Conservation (phyloP, 148 eudicot genomes). For the Nepenthes gracilis region DNA sequence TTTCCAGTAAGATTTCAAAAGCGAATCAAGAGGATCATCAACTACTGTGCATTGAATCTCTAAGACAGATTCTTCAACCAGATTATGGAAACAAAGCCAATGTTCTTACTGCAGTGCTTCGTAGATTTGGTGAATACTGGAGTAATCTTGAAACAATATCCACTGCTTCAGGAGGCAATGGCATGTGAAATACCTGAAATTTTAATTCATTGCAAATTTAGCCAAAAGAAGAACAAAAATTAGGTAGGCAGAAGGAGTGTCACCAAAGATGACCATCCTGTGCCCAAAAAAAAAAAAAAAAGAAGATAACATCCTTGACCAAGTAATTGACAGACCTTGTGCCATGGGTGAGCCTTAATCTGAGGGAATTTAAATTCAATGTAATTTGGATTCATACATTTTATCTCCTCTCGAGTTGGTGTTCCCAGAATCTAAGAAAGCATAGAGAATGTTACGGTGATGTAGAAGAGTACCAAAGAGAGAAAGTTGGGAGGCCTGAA, state of each 20-base stretch:
- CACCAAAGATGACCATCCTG: too few relatives aligned
- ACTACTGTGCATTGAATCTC: too few relatives aligned
- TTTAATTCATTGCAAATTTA: background rate
- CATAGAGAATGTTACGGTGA: background rate
- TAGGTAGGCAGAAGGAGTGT: too few relatives aligned
- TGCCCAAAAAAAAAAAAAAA: too few relatives aligned
- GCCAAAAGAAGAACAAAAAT: background rate
- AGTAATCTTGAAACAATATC: slow-evolving; percentile 86
- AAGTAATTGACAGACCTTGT: background rate
- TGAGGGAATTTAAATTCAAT: slow-evolving; percentile 14
- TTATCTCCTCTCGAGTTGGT: slow-evolving; percentile 15
- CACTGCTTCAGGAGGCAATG: slow-evolving; percentile 75
- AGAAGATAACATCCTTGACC: too few relatives aligned
- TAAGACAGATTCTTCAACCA: background rate
- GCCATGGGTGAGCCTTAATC: slow-evolving; percentile 19
- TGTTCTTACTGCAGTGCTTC: slow-evolving; percentile 66
- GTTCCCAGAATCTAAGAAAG: slow-evolving; percentile 12
- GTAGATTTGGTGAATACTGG: slow-evolving; percentile 77
- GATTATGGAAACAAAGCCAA: background rate
- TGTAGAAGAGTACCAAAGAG: background rate
- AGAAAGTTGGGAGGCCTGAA: background rate
- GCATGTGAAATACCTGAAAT: slow-evolving; percentile 67
- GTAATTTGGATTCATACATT: slow-evolving; percentile 18
- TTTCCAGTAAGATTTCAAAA: too few relatives aligned
- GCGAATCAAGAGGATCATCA: too few relatives aligned